Percentiles rank a stretch among this genome's conserved stretches.
phyloP scores from a whole-genome alignment of 257 asterid species.

The Penstemon davidsonii region DNA sequence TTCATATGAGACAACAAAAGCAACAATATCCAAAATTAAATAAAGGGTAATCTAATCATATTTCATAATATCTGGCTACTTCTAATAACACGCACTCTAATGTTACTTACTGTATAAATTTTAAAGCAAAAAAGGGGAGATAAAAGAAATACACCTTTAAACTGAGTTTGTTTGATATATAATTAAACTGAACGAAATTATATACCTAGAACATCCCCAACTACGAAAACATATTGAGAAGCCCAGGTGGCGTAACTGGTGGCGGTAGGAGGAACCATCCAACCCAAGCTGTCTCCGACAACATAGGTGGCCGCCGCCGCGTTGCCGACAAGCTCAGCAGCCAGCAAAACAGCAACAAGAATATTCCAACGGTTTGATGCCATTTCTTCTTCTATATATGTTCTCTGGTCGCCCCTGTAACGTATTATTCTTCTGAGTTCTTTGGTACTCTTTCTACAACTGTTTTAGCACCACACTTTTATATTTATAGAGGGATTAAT shows the following conservation, averaged over 20 bases:
- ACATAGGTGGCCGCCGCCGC: slow-evolving; percentile 47
- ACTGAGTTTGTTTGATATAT: no score
- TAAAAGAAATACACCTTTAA: no score
- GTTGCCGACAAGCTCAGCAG: slow-evolving; percentile 30
- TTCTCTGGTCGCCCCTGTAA: slow-evolving; percentile 49
- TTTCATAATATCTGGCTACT: no score
- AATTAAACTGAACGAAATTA: neutral
- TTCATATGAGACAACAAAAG: no score
- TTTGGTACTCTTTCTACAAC: no score
- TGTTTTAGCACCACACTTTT: neutral
- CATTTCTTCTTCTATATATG: slow-evolving; percentile 25
- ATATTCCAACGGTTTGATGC: slow-evolving; percentile 19
- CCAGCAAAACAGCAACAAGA: slow-evolving; percentile 23
- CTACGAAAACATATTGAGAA: slow-evolving; percentile 36
- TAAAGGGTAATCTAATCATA: no score
- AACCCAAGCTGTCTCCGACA: slow-evolving; percentile 57
- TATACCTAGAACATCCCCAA: slow-evolving; percentile 55
- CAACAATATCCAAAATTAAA: no score
- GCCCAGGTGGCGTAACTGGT: slow-evolving; percentile 47
- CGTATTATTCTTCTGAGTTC: neutral
- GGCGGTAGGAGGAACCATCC: slow-evolving; percentile 47
- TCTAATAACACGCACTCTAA: no score
- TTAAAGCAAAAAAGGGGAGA: no score
- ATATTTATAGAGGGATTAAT: neutral
- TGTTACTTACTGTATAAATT: no score